These are phyloP conservation scores for Rhizomucor pusillus DNA, from an alignment of 371 early-diverging fungal genomes.

Conservation along the genomic window DNA sequence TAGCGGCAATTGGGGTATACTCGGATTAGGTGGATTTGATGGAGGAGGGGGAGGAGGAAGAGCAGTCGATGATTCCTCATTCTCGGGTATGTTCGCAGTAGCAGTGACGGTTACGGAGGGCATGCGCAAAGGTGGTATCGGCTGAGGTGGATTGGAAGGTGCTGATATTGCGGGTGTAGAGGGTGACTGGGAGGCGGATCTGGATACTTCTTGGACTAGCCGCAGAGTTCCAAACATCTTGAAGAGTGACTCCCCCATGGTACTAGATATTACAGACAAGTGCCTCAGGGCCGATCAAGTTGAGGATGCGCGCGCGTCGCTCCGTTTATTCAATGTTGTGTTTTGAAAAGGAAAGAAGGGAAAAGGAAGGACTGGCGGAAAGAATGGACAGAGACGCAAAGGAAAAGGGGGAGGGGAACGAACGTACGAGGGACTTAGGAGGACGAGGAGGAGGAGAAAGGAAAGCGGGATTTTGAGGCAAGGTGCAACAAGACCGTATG, in stretches of 20 bases:
- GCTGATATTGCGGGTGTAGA: background rate
- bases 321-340: slow-evolving; percentile 3
- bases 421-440: slow-evolving; percentile 2
- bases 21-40: no score
- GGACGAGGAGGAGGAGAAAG: background rate
- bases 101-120: background rate
- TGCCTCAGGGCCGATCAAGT: background rate
- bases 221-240: slow-evolving; percentile 45
- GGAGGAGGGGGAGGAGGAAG: no score
- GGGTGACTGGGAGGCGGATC: slow-evolving; percentile 20
- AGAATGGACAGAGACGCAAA: slow-evolving; percentile 6
- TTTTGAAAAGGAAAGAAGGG: background rate
- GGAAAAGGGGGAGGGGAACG: slow-evolving; percentile 6
- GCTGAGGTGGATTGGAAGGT: background rate
- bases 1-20: no score
- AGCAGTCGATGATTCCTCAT: no score
- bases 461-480: slow-evolving; percentile 4
- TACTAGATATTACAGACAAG: background rate
- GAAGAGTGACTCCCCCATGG: slow-evolving; percentile 29
- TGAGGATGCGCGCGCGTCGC: background rate
- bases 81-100: background rate
- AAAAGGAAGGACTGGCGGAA: slow-evolving; percentile 10
- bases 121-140: background rate
- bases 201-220: slow-evolving; percentile 50
- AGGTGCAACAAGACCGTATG: slow-evolving; percentile 6